Base-by-base conservation (phyloP, 1,284 basidiomycete species). In the Thecaphora frezii region DNA sequence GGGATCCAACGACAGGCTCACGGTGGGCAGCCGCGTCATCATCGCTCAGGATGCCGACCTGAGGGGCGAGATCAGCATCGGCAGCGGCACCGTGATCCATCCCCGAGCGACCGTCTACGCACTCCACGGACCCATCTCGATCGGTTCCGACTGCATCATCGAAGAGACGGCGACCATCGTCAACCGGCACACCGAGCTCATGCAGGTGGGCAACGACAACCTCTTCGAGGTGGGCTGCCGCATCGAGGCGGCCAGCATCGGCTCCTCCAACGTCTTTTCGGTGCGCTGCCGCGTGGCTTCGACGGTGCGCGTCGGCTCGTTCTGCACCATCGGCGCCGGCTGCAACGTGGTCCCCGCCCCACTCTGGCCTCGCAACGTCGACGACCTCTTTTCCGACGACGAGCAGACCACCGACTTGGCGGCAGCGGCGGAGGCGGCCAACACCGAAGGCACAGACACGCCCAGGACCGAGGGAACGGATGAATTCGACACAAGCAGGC, bases 71-170 rank as follows among this genome's bases (percentile, higher is more conserved):
- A 70, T 74, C 51, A 59, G 51, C 16, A 64, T 74, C 16, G 71
- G 71, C 12, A 58, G 55, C 28, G 71, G 66, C 26, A 89, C 88
- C 1, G 87, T 97, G 46, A 86, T 98, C n/a, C 93, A 97, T 69
- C 93, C 94, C 0, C 90, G 91, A 76, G 90, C 90, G 0, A 89
- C 89, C 26, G 89, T 97, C 61, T 88, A 93, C 60, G 92, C 91
- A 8, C 86, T 90, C 41, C 87, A 86, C 5, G 92, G 90, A 0
- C 88, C 91, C 3, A 91, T 97, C 61, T 83, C 90, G 43, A 88
- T 97, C 44, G 94, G 92, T 9, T 83, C 86, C 23, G 86, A 88
- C 51, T 93, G 91, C 77, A 90, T 97, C 69, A 86, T 98, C 49
- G 94, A 97, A 75, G 94, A 97, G 79, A 85, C 85, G 9, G 89